A percentile compares a stretch with the other conserved stretches of the same genome.
These are phyloP conservation scores for Psidium friedrichsthalianum DNA, from an alignment of 345 rosid genomes.

Conservation along the genomic window DNA sequence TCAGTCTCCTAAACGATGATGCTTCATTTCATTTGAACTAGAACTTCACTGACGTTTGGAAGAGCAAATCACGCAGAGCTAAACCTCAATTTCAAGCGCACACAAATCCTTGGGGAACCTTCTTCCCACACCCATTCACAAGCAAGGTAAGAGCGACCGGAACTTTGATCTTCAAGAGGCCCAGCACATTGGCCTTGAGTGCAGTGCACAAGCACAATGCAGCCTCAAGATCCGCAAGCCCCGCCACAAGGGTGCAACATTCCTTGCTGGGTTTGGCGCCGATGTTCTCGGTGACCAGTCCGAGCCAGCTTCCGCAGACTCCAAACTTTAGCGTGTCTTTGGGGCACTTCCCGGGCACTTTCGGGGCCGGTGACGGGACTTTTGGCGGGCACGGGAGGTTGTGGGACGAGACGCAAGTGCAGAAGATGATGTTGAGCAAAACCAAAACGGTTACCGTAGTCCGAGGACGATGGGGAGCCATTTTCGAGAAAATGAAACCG, in stretches of 20 bases:
- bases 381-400: slow-evolving; percentile 10
- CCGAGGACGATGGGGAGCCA: neutral
- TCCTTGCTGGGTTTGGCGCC: slow-evolving; percentile 64
- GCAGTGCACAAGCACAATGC: slow-evolving; percentile 69
- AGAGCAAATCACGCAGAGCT: neutral
- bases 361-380: neutral
- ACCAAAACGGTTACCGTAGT: slow-evolving; percentile 6
- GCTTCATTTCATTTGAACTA: neutral
- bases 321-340: slow-evolving; percentile 56
- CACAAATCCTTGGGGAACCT: slow-evolving; percentile 10
- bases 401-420: slow-evolving; percentile 19
- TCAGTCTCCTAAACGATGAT: neutral
- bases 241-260: slow-evolving; percentile 55
- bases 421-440: slow-evolving; percentile 20
- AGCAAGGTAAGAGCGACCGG: slow-evolving; percentile 24
- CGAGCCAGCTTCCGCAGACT: slow-evolving; percentile 63
- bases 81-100: slow-evolving; percentile 1
- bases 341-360: slow-evolving; percentile 33
- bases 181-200: slow-evolving; percentile 48
- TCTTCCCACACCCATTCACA: slow-evolving; percentile 6
- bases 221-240: slow-evolving; percentile 84
- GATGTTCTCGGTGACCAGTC: slow-evolving; percentile 45
- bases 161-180: slow-evolving; percentile 21
- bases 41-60: neutral
- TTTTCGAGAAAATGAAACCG: neutral